Percentiles rank a stretch among this genome's conserved stretches.
Conservation (phyloP, 2,329 filamentous ascomycete genomes). For the Aspergillus sclerotialis region DNA sequence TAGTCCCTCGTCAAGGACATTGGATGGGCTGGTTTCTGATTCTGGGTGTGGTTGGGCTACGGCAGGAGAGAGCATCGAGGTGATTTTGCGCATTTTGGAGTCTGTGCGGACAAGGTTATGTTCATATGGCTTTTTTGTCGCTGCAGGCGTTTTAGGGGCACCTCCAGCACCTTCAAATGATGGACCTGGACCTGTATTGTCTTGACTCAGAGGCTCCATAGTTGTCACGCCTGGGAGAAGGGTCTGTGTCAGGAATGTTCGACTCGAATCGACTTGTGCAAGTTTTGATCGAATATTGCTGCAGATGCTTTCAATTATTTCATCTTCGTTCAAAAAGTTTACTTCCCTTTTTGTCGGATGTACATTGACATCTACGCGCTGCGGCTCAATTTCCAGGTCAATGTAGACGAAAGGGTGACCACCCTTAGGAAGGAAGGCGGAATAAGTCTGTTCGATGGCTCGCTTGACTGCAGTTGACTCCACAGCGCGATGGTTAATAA, state of each 20-base stretch:
- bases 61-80: conserved; percentile 78
- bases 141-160: conserved; percentile 29
- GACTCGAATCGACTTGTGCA: conserved; percentile 82
- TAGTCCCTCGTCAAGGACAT: conserved; percentile 41
- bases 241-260: conserved; percentile 90
- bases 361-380: conserved; percentile 91
- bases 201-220: conserved; percentile 33
- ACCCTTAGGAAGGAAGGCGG: conserved; percentile 80
- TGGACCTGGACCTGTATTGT: conserved; percentile 12
- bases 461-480: conserved; percentile 85
- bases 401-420: conserved; percentile 92
- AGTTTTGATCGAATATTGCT: conserved; percentile 70
- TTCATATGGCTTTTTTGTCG: conserved; percentile 58
- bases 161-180: conserved; percentile 25
- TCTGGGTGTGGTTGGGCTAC: conserved; percentile 21
- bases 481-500: conserved; percentile 94
- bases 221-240: conserved; percentile 61
- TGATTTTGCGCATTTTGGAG: conserved; percentile 84
- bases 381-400: conserved; percentile 84
- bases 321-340: conserved; percentile 95
- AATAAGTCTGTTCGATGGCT: conserved; percentile 83
- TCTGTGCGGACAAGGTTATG: conserved; percentile 91
- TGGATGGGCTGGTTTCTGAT: conserved; percentile 23
- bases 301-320: conserved; percentile 84
- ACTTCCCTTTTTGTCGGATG: conserved; percentile 96